Percentiles rank a stretch among this genome's conserved stretches.
Conservation (phyloP, 2,329 filamentous ascomycete genomes). For the Paecilomyces dactylethromorphus region DNA sequence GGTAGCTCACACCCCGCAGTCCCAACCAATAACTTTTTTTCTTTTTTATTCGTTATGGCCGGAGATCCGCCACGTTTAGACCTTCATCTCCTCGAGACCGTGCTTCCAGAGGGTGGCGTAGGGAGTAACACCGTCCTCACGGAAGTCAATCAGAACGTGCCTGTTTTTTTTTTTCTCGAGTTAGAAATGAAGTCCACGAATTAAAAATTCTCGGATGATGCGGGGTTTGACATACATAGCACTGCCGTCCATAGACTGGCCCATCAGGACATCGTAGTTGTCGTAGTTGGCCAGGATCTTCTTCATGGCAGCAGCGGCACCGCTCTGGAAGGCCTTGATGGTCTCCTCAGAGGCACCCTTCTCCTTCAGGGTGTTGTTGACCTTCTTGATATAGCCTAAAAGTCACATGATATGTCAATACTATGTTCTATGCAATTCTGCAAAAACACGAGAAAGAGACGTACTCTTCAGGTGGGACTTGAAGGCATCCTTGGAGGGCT, state of each 20-base stretch:
- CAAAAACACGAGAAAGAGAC: slow-evolving; percentile 18
- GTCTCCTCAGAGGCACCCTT: slow-evolving; percentile 57
- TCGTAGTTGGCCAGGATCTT: slow-evolving; percentile 85
- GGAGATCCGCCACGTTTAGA: slow-evolving; percentile 49
- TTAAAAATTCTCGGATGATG: background rate
- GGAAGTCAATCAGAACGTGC: slow-evolving; percentile 93
- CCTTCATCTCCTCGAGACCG: slow-evolving; percentile 82
- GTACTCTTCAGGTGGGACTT: slow-evolving; percentile 77
- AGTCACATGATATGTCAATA: background rate
- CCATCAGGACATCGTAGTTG: slow-evolving; percentile 91
- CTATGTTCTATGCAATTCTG: background rate
- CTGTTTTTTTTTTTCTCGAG: slow-evolving; percentile 35
- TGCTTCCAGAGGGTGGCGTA: slow-evolving; percentile 94
- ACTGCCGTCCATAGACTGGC: slow-evolving; percentile 86
- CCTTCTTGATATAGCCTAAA: slow-evolving; percentile 81
- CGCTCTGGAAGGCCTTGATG: slow-evolving; percentile 72
- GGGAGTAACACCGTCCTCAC: slow-evolving; percentile 88
- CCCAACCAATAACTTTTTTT: background rate
- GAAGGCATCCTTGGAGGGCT: slow-evolving; percentile 74
- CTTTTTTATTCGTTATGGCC: background rate
- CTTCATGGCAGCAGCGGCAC: slow-evolving; percentile 70
- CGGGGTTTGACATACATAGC: slow-evolving; percentile 65
- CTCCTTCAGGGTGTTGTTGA: slow-evolving; percentile 65
- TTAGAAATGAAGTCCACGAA: background rate
- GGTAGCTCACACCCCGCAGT: background rate